A percentile compares a stretch with the other conserved stretches of the same genome.
These are phyloP conservation scores for Agapanthus africanus DNA, from an alignment of 106 monocot species.

Conservation along the genomic window DNA sequence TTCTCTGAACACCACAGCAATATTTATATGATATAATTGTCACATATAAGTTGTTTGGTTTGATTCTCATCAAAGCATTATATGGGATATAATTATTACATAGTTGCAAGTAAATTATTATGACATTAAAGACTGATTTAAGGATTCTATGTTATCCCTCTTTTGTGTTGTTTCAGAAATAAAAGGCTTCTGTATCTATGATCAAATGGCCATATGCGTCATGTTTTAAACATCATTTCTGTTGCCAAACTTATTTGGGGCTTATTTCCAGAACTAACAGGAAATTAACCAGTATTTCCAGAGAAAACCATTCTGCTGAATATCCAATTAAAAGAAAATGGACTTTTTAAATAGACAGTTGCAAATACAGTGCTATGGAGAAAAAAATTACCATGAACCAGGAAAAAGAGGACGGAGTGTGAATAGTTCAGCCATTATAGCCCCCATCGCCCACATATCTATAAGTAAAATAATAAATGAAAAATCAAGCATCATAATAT, in stretches of 20 bases:
- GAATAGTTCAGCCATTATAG: slow-evolving; percentile 95
- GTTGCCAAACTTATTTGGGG: not conserved
- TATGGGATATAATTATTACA: not conserved
- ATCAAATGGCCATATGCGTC: not conserved
- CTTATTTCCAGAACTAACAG: not conserved
- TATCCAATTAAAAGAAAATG: not conserved
- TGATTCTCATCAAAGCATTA: not conserved
- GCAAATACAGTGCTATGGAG: not conserved
- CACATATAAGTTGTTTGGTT: not conserved
- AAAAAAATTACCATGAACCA: slow-evolving; percentile 57
- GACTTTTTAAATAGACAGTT: slow-evolving; percentile 3
- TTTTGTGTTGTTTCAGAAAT: not conserved
- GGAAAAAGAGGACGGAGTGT: slow-evolving; percentile 94
- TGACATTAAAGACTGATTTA: not conserved
- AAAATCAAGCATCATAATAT: too few species aligned
- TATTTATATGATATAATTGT: not conserved
- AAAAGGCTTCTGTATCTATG: not conserved
- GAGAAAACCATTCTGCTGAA: not conserved
- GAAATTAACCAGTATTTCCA: not conserved
- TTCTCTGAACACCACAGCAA: not conserved
- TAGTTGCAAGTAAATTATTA: not conserved
- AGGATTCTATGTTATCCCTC: not conserved
- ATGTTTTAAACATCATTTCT: not conserved
- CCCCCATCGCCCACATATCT: slow-evolving; percentile 99
- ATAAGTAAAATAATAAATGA: too few species aligned